Conservation (phyloP, 257 asterid species). For the Lantana camara region DNA sequence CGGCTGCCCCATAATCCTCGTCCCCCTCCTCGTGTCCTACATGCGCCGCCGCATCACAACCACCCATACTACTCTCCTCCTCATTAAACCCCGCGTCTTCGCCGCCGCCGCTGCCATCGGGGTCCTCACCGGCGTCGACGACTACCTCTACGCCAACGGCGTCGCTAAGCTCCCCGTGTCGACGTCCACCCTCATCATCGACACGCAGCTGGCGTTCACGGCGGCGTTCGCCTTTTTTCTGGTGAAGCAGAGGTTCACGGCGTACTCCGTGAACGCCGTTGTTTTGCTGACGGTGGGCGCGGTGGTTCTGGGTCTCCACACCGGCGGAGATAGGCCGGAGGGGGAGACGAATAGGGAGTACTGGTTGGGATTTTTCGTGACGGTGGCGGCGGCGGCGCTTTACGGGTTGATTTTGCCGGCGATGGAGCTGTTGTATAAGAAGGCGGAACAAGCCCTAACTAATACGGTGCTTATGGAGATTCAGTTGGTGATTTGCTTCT, state of each 20-base stretch:
- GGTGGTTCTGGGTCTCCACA: constrained; percentile 42
- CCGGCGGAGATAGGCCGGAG: constrained; percentile 42
- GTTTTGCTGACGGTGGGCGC: constrained; percentile 47
- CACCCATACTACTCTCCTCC: not conserved
- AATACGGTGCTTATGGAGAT: constrained; percentile 34
- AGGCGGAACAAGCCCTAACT: constrained; percentile 27
- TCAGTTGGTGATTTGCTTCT: constrained; percentile 39
- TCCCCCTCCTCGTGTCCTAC: constrained; percentile 33
- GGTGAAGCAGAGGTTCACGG: constrained; percentile 47
- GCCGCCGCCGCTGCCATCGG: constrained; percentile 32
- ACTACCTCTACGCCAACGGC: constrained; percentile 43
- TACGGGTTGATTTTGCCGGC: constrained; percentile 42
- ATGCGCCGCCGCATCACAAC: constrained; percentile 4
- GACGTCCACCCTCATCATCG: constrained; percentile 38
- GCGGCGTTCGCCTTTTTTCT: constrained; percentile 37
- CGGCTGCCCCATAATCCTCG: constrained; percentile 38
- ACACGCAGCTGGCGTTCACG: constrained; percentile 51
- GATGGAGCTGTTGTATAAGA: constrained; percentile 42
- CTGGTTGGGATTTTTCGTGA: constrained; percentile 39
- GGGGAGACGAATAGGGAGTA: constrained; percentile 43
- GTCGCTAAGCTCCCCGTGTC: constrained; percentile 43
- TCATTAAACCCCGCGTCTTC: constrained; percentile 30
- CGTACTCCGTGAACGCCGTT: constrained; percentile 42
- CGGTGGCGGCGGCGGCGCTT: constrained; percentile 50
- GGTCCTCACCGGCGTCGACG: constrained; percentile 30